phyloP scores from a whole-genome alignment of 2,329 filamentous ascomycete species.

The Pestalotiopsis sp. region DNA sequence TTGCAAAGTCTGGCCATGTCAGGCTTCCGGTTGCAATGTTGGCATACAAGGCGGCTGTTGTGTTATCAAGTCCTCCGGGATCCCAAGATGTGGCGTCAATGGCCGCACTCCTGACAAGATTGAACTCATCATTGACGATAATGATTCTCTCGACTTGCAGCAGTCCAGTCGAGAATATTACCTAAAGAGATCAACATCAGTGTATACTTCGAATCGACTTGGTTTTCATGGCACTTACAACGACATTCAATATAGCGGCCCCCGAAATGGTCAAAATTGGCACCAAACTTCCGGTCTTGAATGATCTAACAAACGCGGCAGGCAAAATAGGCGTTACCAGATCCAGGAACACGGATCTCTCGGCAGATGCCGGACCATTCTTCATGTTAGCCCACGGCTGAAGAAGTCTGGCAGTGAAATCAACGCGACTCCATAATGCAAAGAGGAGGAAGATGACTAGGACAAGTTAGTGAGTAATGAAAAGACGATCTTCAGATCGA shows the following conservation, averaged over 20 bases:
- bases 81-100: slow-evolving; percentile 2
- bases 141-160: not conserved
- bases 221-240: not conserved
- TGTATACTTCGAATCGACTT: not conserved
- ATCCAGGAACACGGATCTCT: slow-evolving; percentile 6
- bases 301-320: not conserved
- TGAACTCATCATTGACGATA: not conserved
- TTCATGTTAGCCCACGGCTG: slow-evolving; percentile 11
- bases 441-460: not conserved
- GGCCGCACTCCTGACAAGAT: not conserved
- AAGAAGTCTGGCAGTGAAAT: slow-evolving; percentile 6
- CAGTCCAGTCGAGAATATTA: not conserved
- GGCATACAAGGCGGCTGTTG: not conserved
- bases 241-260: not conserved
- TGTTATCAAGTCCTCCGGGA: not conserved
- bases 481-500: not conserved
- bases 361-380: not conserved
- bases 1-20: not conserved
- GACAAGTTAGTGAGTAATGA: too few relatives aligned
- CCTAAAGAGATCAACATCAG: not conserved
- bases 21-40: not conserved
- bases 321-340: not conserved
- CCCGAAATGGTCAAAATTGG: not conserved
- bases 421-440: slow-evolving; percentile 8
- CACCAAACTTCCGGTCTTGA: not conserved